Evolutionary conservation across 2,329 filamentous ascomycete species (phyloP).

Genomic region (Cladosporium sp.): DNA sequence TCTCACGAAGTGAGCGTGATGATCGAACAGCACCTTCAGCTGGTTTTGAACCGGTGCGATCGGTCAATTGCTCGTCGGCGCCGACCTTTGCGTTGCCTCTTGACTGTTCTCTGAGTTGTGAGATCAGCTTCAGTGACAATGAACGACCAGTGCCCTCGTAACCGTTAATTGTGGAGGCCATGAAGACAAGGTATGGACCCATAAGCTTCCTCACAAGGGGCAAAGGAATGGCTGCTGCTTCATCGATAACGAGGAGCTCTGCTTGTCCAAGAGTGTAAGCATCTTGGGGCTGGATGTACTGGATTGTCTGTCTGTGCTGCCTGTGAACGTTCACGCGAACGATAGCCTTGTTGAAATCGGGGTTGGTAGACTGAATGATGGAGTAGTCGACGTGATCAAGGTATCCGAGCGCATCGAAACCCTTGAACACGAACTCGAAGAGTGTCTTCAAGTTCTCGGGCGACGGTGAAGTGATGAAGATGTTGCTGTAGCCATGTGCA

Average conservation of each 20-base stretch:
- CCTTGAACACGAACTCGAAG: conserved; percentile 98
- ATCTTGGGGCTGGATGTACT: conserved; percentile 97
- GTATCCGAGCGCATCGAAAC: conserved; percentile 91
- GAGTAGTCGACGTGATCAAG: conserved; percentile 96
- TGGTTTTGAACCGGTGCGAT: conserved; percentile 69
- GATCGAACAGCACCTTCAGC: conserved; percentile 64
- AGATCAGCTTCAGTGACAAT: conserved; percentile 91
- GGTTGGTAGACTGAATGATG: conserved; percentile 96
- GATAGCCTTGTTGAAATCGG: conserved; percentile 98
- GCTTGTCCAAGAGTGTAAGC: conserved; percentile 93
- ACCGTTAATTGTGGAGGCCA: conserved; percentile 98
- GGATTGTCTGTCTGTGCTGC: conserved; percentile 94
- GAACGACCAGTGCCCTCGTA: conserved; percentile 97
- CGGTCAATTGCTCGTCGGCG: conserved; percentile 64
- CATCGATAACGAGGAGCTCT: conserved; percentile 93
- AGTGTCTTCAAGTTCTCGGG: conserved; percentile 98
- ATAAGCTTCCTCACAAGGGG: conserved; percentile 91
- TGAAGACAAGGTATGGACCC: conserved; percentile 96
- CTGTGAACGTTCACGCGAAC: conserved; percentile 94
- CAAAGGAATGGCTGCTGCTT: conserved; percentile 92
- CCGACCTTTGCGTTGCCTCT: conserved; percentile 61
- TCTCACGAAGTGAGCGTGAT: conserved; percentile 83
- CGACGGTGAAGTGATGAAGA: conserved; percentile 97
- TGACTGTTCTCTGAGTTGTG: conserved; percentile 93
- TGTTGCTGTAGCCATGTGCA: conserved; percentile 96